Evolutionary conservation across 1,139 yeast species (phyloP), one percentile per base, ranked within the genome.

Genomic region (Meyerozyma sp.): DNA sequence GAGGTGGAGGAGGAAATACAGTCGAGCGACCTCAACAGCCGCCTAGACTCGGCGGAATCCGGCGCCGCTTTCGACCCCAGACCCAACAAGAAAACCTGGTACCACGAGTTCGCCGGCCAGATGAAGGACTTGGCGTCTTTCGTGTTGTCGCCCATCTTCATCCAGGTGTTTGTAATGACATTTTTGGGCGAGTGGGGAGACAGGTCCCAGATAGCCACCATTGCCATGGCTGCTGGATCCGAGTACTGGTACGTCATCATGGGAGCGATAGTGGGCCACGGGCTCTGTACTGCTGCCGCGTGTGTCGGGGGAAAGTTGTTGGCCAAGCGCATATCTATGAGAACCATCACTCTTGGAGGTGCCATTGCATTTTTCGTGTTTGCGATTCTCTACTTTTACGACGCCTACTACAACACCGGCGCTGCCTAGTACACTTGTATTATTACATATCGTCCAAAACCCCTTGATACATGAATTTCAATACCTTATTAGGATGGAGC

Each of bases 181-280:
- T 94, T 94, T 62, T 71, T 93, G 45, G 98, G 97, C 46, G 99
- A 93, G 69, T 90, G 98, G 95, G 99, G 99, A 41, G 99, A 93
- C 64, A 82, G 98, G 58, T 90, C 97, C 11, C 99, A 93, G 67
- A 89, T 93, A 44, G 96, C 98, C 32, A 94, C 97, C 36, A 90
- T 93, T 57, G 98, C 98, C 42, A 86, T 93, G 95, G 98, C 98
- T 40, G 96, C 98, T 1, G 97, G 97, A 34, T 83, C 90, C 32
- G 88, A 90, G 62, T 93, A 89, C 68, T 83, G 95, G 93, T 75
- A 75, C 57, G 96, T 91, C 40, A 88, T 93, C 40, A 54, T 84
- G 39, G 98, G 99, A 46, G 96, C 96, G 20, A 81, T 90, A 37
- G 62, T 85, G 39, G 99, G 98, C 25, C 99, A 93, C 63, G 82